These are phyloP conservation scores for Diaporthe batatas DNA, from an alignment of 2,329 filamentous ascomycete species.

Conservation along the genomic window DNA sequence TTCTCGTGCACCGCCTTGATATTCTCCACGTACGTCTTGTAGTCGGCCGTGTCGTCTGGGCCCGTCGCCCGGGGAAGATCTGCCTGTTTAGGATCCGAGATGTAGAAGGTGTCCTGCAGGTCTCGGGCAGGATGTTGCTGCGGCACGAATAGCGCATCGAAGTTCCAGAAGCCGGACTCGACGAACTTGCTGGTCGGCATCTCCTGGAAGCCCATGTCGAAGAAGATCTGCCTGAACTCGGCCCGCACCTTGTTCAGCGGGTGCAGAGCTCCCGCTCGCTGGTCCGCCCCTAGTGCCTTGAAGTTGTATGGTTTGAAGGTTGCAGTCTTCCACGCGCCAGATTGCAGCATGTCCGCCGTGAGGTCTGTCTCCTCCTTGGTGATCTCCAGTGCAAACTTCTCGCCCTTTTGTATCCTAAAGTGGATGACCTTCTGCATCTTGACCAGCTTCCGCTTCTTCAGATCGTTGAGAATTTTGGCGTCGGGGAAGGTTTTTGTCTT, in stretches of 20 bases:
- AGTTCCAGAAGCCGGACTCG: slow-evolving; percentile 99
- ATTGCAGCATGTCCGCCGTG: slow-evolving; percentile 91
- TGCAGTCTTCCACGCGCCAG: slow-evolving; percentile 91
- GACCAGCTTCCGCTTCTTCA: slow-evolving; percentile 93
- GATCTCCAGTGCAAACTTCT: slow-evolving; percentile 90
- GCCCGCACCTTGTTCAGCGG: slow-evolving; percentile 93
- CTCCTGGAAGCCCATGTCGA: slow-evolving; percentile 98
- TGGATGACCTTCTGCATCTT: slow-evolving; percentile 85
- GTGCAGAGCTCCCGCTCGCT: slow-evolving; percentile 72
- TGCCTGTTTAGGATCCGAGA: slow-evolving; percentile 85
- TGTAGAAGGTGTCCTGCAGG: slow-evolving; percentile 96
- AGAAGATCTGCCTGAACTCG: slow-evolving; percentile 98
- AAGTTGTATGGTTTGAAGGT: slow-evolving; percentile 82
- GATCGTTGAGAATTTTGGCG: slow-evolving; percentile 80
- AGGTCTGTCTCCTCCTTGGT: slow-evolving; percentile 95
- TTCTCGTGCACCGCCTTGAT: slow-evolving; percentile 88
- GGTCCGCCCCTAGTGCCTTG: slow-evolving; percentile 69
- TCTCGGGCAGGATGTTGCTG: slow-evolving; percentile 98
- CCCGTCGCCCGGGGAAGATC: slow-evolving; percentile 74
- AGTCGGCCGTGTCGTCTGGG: slow-evolving; percentile 73
- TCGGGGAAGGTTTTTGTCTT: slow-evolving; percentile 78
- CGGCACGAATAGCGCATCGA: slow-evolving; percentile 95
- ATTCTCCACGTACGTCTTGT: slow-evolving; percentile 89
- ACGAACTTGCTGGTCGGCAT: slow-evolving; percentile 96
- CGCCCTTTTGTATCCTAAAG: slow-evolving; percentile 87